phyloP scores from a whole-genome alignment of 2,329 filamentous ascomycete species.

The Diaporthe aspalathi region DNA sequence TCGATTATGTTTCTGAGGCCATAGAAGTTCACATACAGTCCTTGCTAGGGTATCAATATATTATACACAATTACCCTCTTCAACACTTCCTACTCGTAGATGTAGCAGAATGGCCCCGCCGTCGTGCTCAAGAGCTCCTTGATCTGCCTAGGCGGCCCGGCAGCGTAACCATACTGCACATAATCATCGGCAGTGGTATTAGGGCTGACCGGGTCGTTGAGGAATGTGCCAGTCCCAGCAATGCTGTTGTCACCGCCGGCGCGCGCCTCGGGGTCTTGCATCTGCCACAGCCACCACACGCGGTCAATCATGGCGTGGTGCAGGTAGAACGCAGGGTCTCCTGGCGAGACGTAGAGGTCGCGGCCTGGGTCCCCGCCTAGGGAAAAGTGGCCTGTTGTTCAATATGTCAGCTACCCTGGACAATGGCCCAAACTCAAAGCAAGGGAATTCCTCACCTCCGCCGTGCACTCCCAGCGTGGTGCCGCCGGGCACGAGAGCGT shows the following conservation, averaged over 20 bases:
- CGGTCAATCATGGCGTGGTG: slow-evolving; percentile 39
- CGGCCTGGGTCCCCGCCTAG: background rate
- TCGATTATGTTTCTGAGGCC: background rate
- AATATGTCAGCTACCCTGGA: background rate
- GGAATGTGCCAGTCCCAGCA: slow-evolving; percentile 24
- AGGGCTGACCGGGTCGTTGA: slow-evolving; percentile 42
- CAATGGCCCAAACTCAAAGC: background rate
- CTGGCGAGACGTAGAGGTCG: background rate
- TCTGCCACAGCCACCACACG: slow-evolving; percentile 52
- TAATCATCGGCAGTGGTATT: slow-evolving; percentile 37
- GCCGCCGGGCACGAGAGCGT: background rate
- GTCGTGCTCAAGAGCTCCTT: slow-evolving; percentile 36
- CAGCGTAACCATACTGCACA: slow-evolving; percentile 21
- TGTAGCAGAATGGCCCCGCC: slow-evolving; percentile 36
- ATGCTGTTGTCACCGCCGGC: slow-evolving; percentile 40
- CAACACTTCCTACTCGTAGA: slow-evolving; percentile 27
- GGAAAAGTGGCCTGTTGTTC: background rate
- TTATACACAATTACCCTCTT: background rate
- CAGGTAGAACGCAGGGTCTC: slow-evolving; percentile 8
- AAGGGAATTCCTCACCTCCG: background rate
- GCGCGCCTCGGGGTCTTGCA: slow-evolving; percentile 50
- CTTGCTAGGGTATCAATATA: no score
- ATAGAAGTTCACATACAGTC: background rate
- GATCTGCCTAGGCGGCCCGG: slow-evolving; percentile 18
- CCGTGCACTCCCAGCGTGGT: slow-evolving; percentile 8